These are phyloP conservation scores for Pichia cactophila DNA, from an alignment of 1,139 yeast genomes.

Conservation along the genomic window DNA sequence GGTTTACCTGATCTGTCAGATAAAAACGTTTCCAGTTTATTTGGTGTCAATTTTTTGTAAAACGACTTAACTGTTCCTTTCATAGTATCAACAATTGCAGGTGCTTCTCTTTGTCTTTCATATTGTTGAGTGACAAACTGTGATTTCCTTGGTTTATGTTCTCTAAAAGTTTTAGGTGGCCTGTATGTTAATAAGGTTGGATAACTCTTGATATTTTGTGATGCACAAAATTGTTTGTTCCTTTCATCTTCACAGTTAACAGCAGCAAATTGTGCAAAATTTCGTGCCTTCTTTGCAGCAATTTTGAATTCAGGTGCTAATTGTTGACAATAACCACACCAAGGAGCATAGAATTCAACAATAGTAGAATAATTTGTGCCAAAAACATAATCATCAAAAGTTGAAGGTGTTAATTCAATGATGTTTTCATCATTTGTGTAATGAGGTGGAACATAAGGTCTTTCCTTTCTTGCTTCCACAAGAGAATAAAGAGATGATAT, in stretches of 20 bases:
- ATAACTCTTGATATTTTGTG: conserved; percentile 61
- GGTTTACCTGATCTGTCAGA: conserved; percentile 23
- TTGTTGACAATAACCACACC: conserved; percentile 82
- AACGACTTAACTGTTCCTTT: conserved; percentile 64
- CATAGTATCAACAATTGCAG: conserved; percentile 51
- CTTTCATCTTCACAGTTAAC: conserved; percentile 73
- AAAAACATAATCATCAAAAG: conserved; percentile 59
- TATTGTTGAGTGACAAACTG: conserved; percentile 59
- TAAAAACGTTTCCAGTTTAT: conserved; percentile 30
- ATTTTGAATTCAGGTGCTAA: conserved; percentile 51
- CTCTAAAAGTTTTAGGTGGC: conserved; percentile 56
- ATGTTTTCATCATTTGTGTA: conserved; percentile 21
- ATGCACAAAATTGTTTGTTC: conserved; percentile 66
- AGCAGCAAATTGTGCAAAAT: conserved; percentile 68
- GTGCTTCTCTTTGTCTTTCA: conserved; percentile 58
- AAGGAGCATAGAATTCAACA: conserved; percentile 93
- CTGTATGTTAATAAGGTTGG: conserved; percentile 79
- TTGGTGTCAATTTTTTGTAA: conserved; percentile 43
- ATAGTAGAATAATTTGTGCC: conserved; percentile 69
- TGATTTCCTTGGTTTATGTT: conserved; percentile 20
- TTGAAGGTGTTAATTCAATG: conserved; percentile 26
- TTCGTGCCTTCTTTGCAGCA: conserved; percentile 54
- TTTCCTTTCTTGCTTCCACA: background rate
- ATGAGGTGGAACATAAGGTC: conserved; percentile 11
- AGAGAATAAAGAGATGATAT: background rate